phyloP scores from a whole-genome alignment of 345 rosid genomes.

The Isatis tinctoria region DNA sequence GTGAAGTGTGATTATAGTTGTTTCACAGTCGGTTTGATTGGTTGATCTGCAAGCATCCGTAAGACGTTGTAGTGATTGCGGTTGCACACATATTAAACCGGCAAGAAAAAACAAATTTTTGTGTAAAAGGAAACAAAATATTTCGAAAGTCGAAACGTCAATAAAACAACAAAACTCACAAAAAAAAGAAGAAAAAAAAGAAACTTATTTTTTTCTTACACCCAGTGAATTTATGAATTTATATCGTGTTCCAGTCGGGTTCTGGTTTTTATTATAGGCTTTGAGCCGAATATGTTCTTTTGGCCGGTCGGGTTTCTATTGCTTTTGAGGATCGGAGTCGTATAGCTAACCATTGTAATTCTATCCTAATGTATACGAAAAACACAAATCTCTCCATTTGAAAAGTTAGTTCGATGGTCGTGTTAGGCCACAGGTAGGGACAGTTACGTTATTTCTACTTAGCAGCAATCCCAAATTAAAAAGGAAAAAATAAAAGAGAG shows the following conservation, averaged over 20 bases:
- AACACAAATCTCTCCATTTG: slow-evolving; percentile 2
- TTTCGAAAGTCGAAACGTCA: background rate
- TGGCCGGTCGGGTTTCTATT: background rate
- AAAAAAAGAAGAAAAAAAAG: no score
- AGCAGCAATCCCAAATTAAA: slow-evolving; percentile 28
- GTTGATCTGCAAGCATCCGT: background rate
- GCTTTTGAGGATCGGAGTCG: background rate
- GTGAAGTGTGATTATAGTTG: background rate
- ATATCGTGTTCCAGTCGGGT: no score
- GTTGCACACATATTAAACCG: background rate
- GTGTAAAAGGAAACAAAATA: background rate
- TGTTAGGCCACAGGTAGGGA: slow-evolving; percentile 16
- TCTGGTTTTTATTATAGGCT: background rate
- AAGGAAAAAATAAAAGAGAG: background rate
- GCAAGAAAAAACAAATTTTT: background rate
- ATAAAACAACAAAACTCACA: background rate
- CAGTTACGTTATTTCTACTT: slow-evolving; percentile 19
- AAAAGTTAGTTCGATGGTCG: background rate
- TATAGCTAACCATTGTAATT: background rate
- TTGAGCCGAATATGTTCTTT: background rate
- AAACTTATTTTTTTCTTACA: no score
- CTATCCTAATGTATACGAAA: background rate
- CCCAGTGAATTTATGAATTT: no score
- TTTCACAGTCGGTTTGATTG: background rate
- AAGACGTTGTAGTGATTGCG: background rate